These are phyloP conservation scores for Calycina herbarum DNA, from an alignment of 2,329 filamentous ascomycete species.

Conservation along the genomic window DNA sequence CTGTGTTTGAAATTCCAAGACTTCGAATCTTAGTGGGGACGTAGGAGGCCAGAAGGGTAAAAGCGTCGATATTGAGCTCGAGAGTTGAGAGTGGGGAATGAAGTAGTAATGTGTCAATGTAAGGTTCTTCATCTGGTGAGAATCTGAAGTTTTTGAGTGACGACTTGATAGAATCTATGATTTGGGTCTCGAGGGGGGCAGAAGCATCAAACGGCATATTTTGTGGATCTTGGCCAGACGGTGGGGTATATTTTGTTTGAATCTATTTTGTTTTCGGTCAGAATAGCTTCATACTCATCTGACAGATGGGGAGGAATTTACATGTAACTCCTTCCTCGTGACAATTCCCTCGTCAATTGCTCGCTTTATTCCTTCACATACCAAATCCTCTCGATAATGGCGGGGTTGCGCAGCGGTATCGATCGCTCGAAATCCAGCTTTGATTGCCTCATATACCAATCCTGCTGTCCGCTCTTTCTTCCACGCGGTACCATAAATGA, in stretches of 20 bases:
- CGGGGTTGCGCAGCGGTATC: conserved; percentile 79
- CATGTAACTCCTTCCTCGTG: conserved; percentile 61
- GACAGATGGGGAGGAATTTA: conserved; percentile 40
- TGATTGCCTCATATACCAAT: conserved; percentile 68
- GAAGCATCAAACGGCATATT: conserved; percentile 64
- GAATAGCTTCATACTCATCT: background rate
- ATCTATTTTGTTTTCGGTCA: conserved; percentile 46
- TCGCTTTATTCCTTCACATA: conserved; percentile 64
- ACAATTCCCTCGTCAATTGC: conserved; percentile 61
- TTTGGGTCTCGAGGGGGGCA: conserved; percentile 60
- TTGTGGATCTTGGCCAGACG: conserved; percentile 58
- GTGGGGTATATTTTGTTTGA: conserved; percentile 80
- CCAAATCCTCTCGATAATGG: conserved; percentile 73
- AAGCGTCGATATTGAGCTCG: conserved; percentile 60
- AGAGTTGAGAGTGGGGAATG: conserved; percentile 55
- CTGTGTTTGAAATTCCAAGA: conserved; percentile 72
- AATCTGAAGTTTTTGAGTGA: conserved; percentile 62
- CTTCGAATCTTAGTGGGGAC: conserved; percentile 63
- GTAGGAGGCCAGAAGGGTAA: conserved; percentile 65
- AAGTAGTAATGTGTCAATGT: conserved; percentile 59
- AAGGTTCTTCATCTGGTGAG: conserved; percentile 38
- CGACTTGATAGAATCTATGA: conserved; percentile 64
- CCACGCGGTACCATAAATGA: conserved; percentile 84
- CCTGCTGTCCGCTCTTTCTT: conserved; percentile 68
- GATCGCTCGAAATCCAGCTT: conserved; percentile 68